Base-by-base conservation (phyloP, 352 stramenopile genomes). In the Pythium apleroticum region DNA sequence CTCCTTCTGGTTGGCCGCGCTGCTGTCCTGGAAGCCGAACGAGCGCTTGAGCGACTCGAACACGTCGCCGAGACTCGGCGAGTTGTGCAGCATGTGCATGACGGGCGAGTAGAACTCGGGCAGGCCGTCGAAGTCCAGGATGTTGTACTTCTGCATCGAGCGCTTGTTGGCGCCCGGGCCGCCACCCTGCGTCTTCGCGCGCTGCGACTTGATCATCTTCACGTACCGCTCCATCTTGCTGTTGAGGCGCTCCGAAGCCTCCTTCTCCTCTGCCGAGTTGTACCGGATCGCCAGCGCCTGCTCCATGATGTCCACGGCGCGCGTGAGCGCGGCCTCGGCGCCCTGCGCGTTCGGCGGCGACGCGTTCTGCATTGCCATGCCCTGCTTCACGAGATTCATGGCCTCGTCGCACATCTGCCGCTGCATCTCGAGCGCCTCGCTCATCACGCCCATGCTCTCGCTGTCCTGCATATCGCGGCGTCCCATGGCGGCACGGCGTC, bases 1-100 rank as follows among this genome's bases (percentile, higher is more conserved):
- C 43, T 81, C 76, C 39, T 71, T 75, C 57, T 78, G 74, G 62
- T 80, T 79, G 31, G 67, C 20, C 28, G 66, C 69, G 61, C 80
- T 91, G 52, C 76, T 66, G 41, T 90, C 80, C 72, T 98, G 93
- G 73, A 98, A 98, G 30, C 91, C 93, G 72, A 97, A 97, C 64
- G 92, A 93, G 62, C 91, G 93, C 24, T 90, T 91, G 33, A 97
- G 70, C 63, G 90, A 87, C 56, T 96, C 88, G 61, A 87, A 96
- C 10, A 82, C 37, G 31, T 82, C 74, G 17, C 74, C 74, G 15
- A 77, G 31, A 6, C 30, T 43, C 4, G 66, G 52, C 39, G 68
- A 74, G 58, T 74, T 71, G 54, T 66, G 59, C 7, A 81, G 49
- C 65, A 78, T 70, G 14, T 75, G 57, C 60, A 68, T 65, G 15